Conservation (phyloP, 345 rosid species). For the Boechera retrofracta region DNA sequence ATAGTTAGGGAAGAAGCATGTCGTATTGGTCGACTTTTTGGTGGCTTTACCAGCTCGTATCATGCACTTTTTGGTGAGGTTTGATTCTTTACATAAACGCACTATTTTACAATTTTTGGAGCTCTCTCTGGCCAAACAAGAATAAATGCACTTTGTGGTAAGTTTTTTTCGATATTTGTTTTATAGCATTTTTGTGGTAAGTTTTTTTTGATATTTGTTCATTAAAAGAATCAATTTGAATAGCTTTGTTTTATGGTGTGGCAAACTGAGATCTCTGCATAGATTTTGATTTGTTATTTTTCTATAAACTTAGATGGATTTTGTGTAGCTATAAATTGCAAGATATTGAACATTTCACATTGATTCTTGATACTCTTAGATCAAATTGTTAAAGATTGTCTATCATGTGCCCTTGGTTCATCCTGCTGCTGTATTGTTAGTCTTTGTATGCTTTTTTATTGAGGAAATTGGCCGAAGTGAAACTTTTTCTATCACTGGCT, state of each 20-base stretch:
- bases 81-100: too few species aligned
- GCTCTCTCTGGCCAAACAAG: too few species aligned
- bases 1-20: too few species aligned
- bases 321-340: not conserved
- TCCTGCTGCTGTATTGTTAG: not conserved
- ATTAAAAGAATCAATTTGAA: not conserved
- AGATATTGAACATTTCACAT: not conserved
- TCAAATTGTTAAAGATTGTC: not conserved
- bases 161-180: too few species aligned
- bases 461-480: too few species aligned
- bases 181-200: constrained; percentile 78
- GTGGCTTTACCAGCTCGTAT: too few species aligned
- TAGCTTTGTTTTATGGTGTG: not conserved
- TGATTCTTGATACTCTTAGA: not conserved
- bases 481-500: not conserved
- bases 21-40: too few species aligned
- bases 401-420: constrained; percentile 1
- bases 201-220: constrained; percentile 19
- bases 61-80: too few species aligned
- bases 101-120: too few species aligned
- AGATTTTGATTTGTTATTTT: not conserved
- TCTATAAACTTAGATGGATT: too few species aligned
- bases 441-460: not conserved
- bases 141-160: too few species aligned
- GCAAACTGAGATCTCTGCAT: not conserved